Evolutionary conservation across 108 stramenopile species (phyloP).

Genomic region (Tribonema minus): DNA sequence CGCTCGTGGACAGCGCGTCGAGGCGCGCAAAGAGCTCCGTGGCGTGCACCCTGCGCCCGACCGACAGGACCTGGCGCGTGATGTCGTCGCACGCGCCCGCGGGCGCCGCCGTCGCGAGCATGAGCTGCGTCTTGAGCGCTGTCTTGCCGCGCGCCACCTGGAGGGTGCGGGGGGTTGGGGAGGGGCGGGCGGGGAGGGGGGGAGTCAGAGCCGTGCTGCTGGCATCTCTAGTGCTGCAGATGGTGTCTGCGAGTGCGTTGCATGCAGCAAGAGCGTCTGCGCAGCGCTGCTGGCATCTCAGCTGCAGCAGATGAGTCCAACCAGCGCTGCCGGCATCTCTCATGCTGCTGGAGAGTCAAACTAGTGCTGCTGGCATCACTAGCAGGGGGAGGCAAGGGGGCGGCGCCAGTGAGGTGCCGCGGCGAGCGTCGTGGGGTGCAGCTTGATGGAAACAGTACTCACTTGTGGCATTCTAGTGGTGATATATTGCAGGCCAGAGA

Average conservation of each 20-base stretch:
- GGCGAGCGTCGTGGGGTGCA: too few species aligned
- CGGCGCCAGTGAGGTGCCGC: too few species aligned
- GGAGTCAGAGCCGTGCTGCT: background rate
- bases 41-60: conserved; percentile 90
- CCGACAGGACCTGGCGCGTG: conserved; percentile 77
- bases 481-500: too few species aligned
- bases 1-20: conserved; percentile 80
- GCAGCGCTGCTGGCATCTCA: too few species aligned
- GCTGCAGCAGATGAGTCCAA: too few species aligned
- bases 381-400: too few species aligned
- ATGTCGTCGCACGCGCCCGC: conserved; percentile 90
- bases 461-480: too few species aligned
- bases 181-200: background rate
- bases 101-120: conserved; percentile 50
- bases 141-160: conserved; percentile 66
- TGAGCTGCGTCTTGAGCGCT: background rate
- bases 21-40: conserved; percentile 93
- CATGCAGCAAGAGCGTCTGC: too few species aligned
- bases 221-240: background rate
- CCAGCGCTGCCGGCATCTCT: too few species aligned
- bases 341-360: too few species aligned
- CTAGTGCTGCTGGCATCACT: background rate
- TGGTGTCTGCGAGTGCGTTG: too few species aligned
- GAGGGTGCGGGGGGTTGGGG: background rate
- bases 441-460: too few species aligned